Evolutionary conservation across 352 stramenopile species (phyloP).

Genomic region (Globisporangium heterothallicum): DNA sequence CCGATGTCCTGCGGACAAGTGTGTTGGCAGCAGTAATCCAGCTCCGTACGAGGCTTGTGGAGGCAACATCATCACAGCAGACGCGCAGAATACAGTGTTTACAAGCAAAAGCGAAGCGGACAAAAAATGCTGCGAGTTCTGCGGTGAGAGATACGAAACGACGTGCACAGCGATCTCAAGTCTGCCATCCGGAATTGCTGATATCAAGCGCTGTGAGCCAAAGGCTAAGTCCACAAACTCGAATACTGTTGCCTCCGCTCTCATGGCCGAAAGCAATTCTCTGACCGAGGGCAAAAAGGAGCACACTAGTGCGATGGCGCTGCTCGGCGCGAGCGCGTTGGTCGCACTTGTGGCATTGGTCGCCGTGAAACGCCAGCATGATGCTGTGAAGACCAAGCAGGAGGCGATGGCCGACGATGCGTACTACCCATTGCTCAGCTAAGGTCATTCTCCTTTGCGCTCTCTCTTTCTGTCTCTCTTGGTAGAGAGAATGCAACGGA

Average conservation of each 20-base stretch:
- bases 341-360: constrained; percentile 11
- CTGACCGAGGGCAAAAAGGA: background rate
- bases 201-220: constrained; percentile 56
- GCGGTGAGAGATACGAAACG: constrained; percentile 13
- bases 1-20: constrained; percentile 29
- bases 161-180: constrained; percentile 39
- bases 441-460: too few species aligned
- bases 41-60: constrained; percentile 47
- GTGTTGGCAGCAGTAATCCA: constrained; percentile 14
- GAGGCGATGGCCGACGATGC: constrained; percentile 8
- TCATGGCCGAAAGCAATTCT: background rate
- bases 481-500: too few species aligned
- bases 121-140: constrained; percentile 44
- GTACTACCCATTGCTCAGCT: constrained; percentile 16
- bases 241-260: too few species aligned
- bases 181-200: constrained; percentile 21
- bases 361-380: constrained; percentile 10
- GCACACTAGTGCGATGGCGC: background rate
- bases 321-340: constrained; percentile 8
- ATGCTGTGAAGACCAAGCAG: background rate
- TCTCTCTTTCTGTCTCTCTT: too few species aligned
- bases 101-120: background rate
- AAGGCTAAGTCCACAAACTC: constrained; percentile 1
- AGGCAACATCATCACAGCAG: constrained; percentile 28
- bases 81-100: background rate